Evolutionary conservation across 768 basidiomycete species (phyloP), one percentile per base, ranked within the genome.

Genomic region (Leccinum subgranulosum): DNA sequence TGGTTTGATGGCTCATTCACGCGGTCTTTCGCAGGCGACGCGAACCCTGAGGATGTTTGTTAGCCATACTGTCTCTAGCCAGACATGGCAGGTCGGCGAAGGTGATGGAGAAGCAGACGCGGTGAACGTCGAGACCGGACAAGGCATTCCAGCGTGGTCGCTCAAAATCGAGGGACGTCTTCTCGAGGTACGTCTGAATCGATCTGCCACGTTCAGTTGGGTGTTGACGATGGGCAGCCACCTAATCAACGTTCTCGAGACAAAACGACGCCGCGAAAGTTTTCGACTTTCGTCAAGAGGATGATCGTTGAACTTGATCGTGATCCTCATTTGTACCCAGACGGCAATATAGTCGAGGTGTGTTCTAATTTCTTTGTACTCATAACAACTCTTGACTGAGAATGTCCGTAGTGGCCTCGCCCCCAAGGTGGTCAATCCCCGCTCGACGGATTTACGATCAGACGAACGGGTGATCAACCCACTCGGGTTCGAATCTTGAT

Each of bases 341-440:
- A 96, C 51, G 84, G 87, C 21, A 96, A 95, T 64, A 86, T 94
- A 15, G 85, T 96, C 34, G 94, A 97, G 84, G 95, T 94, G 60
- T 50, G 65, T 21, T 47, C 4, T 29, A 23, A 19, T 27, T 39
- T 6, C 31, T 55, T 33, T 41, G n/a, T 43, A 54, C 28, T 7
- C 29, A 6, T 41, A 27, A 27, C 12, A 3, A 31, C 51, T 36
- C 4, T 23, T 55, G 21, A 29, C n/a, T 27, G 49, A 51, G 12
- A 6, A 46, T 50, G 36, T 53, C 23, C 0, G 53, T 54, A 89
- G 88, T 90, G 88, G 86, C 80, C 84, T 36, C 80, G 84, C 15
- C 72, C 79, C 2, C 74, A 83, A 56, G 82, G 81, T 11, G 74
- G 70, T 19, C 81, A 83, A 31, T 79, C 90, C 7, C 75, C 80